Conservation (phyloP, 164 flowering plant genomes). For the Kalanchoe fedtschenkoi region DNA sequence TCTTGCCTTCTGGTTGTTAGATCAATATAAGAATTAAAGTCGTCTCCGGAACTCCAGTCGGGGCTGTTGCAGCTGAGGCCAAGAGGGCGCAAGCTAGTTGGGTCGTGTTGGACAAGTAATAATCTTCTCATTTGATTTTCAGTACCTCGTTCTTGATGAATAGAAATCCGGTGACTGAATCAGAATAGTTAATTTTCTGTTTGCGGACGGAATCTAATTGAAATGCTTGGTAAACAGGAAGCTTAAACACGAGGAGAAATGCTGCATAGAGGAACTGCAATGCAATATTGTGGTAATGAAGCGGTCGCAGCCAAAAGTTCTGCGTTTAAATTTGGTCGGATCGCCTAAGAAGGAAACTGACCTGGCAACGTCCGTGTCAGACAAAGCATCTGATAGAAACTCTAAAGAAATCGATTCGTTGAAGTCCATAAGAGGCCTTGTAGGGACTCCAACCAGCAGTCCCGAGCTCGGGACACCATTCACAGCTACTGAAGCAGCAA, state of each 20-base stretch:
- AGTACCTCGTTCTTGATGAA: background rate
- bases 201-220: background rate
- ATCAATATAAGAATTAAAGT: constrained; percentile 82
- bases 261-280: constrained; percentile 69
- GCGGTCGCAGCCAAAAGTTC: constrained; percentile 59
- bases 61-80: constrained; percentile 90
- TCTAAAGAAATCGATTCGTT: constrained; percentile 14
- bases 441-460: constrained; percentile 46
- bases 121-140: background rate
- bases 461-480: constrained; percentile 46
- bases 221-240: constrained; percentile 22
- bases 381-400: constrained; percentile 25
- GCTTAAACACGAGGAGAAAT: constrained; percentile 48
- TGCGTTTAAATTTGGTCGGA: constrained; percentile 57
- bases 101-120: constrained; percentile 96
- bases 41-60: constrained; percentile 70
- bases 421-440: constrained; percentile 26
- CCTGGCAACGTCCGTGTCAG: constrained; percentile 14
- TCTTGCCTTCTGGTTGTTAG: constrained; percentile 19
- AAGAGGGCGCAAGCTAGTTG: constrained; percentile 70
- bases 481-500: constrained; percentile 45
- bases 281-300: constrained; percentile 71
- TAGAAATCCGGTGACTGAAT: background rate
- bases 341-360: constrained; percentile 35
- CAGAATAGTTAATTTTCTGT: background rate